phyloP scores from a whole-genome alignment of 306 rosid genomes.

The Mimosa pudica region DNA sequence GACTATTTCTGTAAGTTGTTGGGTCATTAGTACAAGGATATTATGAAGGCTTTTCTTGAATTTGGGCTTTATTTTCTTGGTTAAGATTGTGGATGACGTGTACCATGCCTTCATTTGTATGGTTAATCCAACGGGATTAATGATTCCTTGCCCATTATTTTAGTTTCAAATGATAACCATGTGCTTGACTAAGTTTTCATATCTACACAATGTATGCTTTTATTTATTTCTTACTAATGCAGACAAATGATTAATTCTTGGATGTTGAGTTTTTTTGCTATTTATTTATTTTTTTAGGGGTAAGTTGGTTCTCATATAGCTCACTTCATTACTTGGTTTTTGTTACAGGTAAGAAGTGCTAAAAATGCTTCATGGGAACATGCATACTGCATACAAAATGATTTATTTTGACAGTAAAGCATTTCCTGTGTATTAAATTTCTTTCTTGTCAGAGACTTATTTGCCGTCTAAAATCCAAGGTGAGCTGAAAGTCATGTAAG shows the following conservation, averaged over 20 bases:
- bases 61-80: not conserved
- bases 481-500: too few relatives aligned
- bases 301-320: not conserved
- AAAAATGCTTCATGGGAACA: too few relatives aligned
- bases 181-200: not conserved
- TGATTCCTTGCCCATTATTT: not conserved
- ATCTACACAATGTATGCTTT: not conserved
- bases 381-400: too few relatives aligned
- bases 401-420: too few relatives aligned
- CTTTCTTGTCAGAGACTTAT: too few relatives aligned
- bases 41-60: conserved; percentile 2
- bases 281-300: not conserved
- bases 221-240: not conserved
- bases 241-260: not conserved
- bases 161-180: not conserved
- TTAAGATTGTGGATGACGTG: not conserved
- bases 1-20: conserved; percentile 4
- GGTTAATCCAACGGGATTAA: not conserved
- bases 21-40: not conserved
- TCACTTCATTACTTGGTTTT: not conserved
- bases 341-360: too few relatives aligned
- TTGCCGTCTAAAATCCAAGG: too few relatives aligned
- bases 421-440: too few relatives aligned
- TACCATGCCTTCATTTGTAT: not conserved
- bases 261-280: not conserved